Conservation (phyloP, 78 protist genomes). For the Dictyostelium firmibasis region DNA sequence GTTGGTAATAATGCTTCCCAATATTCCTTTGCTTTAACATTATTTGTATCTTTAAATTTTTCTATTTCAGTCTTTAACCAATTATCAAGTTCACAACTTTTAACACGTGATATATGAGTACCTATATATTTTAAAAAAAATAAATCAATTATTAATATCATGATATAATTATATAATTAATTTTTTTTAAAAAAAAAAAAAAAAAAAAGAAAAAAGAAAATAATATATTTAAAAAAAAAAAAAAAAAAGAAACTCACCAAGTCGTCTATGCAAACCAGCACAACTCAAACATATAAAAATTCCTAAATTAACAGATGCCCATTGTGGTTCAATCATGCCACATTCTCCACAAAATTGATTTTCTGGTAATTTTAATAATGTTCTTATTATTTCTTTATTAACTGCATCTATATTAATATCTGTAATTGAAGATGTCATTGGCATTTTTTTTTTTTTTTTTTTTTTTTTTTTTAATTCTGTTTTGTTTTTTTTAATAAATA, state of each 20-base stretch:
- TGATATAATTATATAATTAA: too few relatives aligned
- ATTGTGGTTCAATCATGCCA: slow-evolving; percentile 74
- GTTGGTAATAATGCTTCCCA: slow-evolving; percentile 28
- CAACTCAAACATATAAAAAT: slow-evolving; percentile 88
- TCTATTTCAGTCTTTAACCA: slow-evolving; percentile 68
- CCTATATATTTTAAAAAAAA: too few relatives aligned
- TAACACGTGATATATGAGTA: slow-evolving; percentile 85
- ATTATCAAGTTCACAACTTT: slow-evolving; percentile 59
- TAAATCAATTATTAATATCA: neutral
- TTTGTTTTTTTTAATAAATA: neutral
- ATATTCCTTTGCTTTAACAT: slow-evolving; percentile 13
- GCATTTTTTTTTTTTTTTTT: neutral
- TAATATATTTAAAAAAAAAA: too few relatives aligned
- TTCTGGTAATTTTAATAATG: slow-evolving; percentile 35
- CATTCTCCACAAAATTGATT: slow-evolving; percentile 81
- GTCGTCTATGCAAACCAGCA: slow-evolving; percentile 84
- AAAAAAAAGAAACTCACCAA: neutral
- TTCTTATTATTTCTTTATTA: slow-evolving; percentile 26
- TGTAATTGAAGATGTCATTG: neutral
- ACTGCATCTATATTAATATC: neutral
- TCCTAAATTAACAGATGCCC: slow-evolving; percentile 86
- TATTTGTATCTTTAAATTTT: slow-evolving; percentile 10
- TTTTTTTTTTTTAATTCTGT: neutral
- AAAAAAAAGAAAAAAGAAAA: neutral
- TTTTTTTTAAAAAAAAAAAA: too few relatives aligned